Evolutionary conservation across 139 green algal species (phyloP).

Genomic region (Chloropicon primus): DNA sequence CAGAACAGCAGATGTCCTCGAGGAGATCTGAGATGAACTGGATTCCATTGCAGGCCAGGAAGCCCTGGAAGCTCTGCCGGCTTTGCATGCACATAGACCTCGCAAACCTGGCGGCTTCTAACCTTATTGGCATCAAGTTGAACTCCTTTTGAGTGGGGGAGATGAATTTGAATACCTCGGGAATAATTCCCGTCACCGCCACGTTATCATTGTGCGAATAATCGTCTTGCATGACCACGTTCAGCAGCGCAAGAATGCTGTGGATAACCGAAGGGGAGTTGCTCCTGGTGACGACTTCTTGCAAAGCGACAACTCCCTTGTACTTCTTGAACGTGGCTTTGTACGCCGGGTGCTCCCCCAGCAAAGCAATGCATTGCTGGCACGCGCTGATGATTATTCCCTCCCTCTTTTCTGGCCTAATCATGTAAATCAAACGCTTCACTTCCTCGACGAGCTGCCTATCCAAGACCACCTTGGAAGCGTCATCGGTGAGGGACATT

Average conservation of each 20-base stretch:
- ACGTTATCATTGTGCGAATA: background rate
- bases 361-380: conserved; percentile 9
- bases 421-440: background rate
- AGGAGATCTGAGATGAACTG: background rate
- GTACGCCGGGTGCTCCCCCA: conserved; percentile 11
- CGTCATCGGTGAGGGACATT: background rate
- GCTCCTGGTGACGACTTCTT: conserved; percentile 59
- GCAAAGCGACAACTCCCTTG: conserved; percentile 40
- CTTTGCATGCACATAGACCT: background rate
- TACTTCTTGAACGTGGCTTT: conserved; percentile 39
- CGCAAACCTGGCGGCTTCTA: background rate
- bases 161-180: background rate
- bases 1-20: background rate
- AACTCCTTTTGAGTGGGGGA: background rate
- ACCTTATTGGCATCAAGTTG: background rate
- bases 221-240: conserved; percentile 29
- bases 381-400: conserved; percentile 9
- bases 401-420: conserved; percentile 14
- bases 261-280: conserved; percentile 27
- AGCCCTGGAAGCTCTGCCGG: background rate
- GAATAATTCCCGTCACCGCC: background rate
- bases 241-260: conserved; percentile 39
- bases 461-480: background rate
- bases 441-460: background rate
- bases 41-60: background rate